Evolutionary conservation across 306 rosid genomes (phyloP).

Genomic region (Vigna angularis): DNA sequence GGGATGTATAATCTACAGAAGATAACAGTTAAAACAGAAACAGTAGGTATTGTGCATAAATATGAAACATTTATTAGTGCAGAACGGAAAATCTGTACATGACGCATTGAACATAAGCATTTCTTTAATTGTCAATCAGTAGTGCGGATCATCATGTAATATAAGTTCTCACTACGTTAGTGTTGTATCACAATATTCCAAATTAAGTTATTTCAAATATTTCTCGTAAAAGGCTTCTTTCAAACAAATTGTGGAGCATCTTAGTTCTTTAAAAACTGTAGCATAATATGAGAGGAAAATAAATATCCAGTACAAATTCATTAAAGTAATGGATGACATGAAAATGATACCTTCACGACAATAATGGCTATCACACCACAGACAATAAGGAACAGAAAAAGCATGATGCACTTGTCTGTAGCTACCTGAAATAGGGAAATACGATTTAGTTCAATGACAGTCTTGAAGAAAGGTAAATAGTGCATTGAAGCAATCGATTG

Average conservation of each 20-base stretch:
- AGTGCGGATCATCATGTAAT: constrained; percentile 2
- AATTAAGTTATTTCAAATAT: constrained; percentile 13
- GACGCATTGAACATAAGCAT: background rate
- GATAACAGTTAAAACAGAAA: constrained; percentile 16
- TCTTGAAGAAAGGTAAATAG: constrained; percentile 15
- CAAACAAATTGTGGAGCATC: constrained; percentile 2
- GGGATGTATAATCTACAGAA: constrained; percentile 86
- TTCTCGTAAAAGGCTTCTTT: constrained; percentile 2
- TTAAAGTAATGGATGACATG: constrained; percentile 25
- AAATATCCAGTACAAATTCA: background rate
- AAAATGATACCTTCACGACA: constrained; percentile 81
- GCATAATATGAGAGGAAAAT: background rate
- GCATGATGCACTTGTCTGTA: constrained; percentile 99
- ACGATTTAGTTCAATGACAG: constrained; percentile 33
- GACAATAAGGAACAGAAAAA: constrained; percentile 86
- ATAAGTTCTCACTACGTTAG: background rate
- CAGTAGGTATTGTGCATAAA: constrained; percentile 11
- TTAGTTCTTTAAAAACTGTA: background rate
- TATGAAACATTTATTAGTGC: background rate
- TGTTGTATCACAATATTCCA: background rate
- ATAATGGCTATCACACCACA: constrained; percentile 95
- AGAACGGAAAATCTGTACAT: constrained; percentile 2
- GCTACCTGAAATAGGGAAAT: constrained; percentile 72
- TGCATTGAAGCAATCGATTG: constrained; percentile 7
- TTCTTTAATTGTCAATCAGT: constrained; percentile 23